Conservation (phyloP, 805 yeast species). For the Blastobotrys americana region DNA sequence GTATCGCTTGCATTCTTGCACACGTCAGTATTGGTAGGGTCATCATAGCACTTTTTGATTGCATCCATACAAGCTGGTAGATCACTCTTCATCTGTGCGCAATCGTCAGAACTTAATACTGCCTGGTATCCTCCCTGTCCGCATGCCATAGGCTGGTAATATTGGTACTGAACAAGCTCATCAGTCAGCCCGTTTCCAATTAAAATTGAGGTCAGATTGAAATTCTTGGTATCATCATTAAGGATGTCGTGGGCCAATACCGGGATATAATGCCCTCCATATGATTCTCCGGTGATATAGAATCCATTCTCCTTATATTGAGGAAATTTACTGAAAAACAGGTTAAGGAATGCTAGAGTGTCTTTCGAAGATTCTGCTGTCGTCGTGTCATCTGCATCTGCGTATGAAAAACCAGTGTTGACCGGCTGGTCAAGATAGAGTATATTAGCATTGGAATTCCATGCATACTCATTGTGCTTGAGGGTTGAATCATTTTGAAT, state of each 20-base stretch:
- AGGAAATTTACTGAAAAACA: constrained; percentile 63
- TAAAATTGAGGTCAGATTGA: constrained; percentile 67
- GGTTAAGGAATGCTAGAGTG: constrained; percentile 63
- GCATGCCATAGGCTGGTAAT: constrained; percentile 89
- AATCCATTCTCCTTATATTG: constrained; percentile 44
- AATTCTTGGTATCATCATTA: constrained; percentile 45
- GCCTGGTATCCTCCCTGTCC: constrained; percentile 70
- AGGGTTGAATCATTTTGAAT: constrained; percentile 50
- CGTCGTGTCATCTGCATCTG: constrained; percentile 52
- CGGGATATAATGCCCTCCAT: constrained; percentile 85
- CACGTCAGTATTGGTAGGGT: constrained; percentile 44
- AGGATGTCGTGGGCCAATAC: constrained; percentile 69
- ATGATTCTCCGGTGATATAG: constrained; percentile 80
- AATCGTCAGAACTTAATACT: constrained; percentile 59
- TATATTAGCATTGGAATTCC: constrained; percentile 75
- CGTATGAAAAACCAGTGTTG: constrained; percentile 64
- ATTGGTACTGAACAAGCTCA: constrained; percentile 64
- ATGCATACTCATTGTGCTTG: constrained; percentile 56
- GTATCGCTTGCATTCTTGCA: constrained; percentile 84
- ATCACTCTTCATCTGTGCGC: constrained; percentile 48
- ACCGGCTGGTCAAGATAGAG: constrained; percentile 80
- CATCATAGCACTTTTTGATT: constrained; percentile 57
- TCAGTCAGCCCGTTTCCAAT: constrained; percentile 87
- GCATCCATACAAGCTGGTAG: constrained; percentile 39
- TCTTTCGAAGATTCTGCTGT: constrained; percentile 75